phyloP scores from a whole-genome alignment of 805 yeast species.

The Yarrowia sp. region DNA sequence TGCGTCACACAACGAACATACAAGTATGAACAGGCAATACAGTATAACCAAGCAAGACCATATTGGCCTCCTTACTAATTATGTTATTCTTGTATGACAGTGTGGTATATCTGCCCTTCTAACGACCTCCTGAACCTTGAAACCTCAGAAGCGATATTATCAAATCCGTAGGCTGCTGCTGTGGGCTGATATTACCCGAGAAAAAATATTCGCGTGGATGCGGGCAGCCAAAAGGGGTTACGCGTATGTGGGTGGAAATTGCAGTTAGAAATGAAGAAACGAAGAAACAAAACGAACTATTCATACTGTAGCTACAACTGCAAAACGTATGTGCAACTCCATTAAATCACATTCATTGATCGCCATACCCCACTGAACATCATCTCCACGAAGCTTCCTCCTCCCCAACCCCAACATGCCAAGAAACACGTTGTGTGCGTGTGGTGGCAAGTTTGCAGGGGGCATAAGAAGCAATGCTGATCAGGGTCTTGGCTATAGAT shows the following conservation, averaged over 20 bases:
- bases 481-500: constrained; percentile 3
- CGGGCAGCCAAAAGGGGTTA: background rate
- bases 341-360: background rate
- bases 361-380: background rate
- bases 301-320: too few relatives aligned
- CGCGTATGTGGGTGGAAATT: too few relatives aligned
- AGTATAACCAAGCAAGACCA: too few relatives aligned
- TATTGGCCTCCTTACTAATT: too few relatives aligned
- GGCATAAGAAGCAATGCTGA: background rate
- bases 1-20: too few relatives aligned
- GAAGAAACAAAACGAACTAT: too few relatives aligned
- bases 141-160: background rate
- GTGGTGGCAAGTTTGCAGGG: too few relatives aligned
- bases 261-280: too few relatives aligned
- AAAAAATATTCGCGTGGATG: background rate
- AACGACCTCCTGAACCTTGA: background rate
- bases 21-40: too few relatives aligned
- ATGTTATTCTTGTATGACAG: too few relatives aligned
- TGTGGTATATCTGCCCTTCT: too few relatives aligned
- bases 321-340: too few relatives aligned
- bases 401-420: constrained; percentile 17
- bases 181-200: background rate
- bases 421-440: constrained; percentile 3
- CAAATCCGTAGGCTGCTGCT: background rate
- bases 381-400: background rate